Percentiles rank a stretch among this genome's conserved stretches.
phyloP scores from a whole-genome alignment of 2,329 filamentous ascomycete species.

The Elsinoe perseae region DNA sequence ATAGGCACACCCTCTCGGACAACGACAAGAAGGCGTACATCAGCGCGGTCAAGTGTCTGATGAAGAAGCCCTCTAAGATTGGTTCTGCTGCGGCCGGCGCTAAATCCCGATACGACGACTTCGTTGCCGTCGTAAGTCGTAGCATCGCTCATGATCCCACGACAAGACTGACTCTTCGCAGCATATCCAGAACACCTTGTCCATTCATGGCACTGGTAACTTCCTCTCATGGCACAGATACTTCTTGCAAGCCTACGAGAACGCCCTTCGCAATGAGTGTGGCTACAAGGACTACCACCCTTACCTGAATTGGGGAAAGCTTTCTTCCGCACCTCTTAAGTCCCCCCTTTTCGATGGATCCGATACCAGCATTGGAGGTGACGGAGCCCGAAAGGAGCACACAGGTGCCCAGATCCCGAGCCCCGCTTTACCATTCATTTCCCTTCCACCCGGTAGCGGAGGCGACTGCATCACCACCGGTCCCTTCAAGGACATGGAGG shows the following conservation, averaged over 20 bases:
- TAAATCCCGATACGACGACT: slow-evolving; percentile 26
- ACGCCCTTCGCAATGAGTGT: slow-evolving; percentile 36
- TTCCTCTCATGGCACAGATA: slow-evolving; percentile 35
- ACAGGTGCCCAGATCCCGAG: slow-evolving; percentile 30
- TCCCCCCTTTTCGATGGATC: slow-evolving; percentile 52
- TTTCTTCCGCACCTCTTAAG: slow-evolving; percentile 36
- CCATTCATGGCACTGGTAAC: slow-evolving; percentile 23
- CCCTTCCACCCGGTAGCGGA: slow-evolving; percentile 42
- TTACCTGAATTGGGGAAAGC: slow-evolving; percentile 48
- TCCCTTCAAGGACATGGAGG: slow-evolving; percentile 41
- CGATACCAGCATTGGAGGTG: slow-evolving; percentile 35
- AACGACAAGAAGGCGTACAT: slow-evolving; percentile 26
- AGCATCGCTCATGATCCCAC: not conserved
- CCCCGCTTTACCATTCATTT: slow-evolving; percentile 20
- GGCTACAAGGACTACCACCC: slow-evolving; percentile 37
- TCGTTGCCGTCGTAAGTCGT: slow-evolving; percentile 20
- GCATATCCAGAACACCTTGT: slow-evolving; percentile 24
- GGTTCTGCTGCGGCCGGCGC: slow-evolving; percentile 22
- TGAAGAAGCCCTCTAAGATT: slow-evolving; percentile 22
- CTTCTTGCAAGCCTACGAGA: slow-evolving; percentile 37
- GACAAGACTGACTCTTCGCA: not conserved
- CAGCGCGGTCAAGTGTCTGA: slow-evolving; percentile 27
- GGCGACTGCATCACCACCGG: slow-evolving; percentile 47
- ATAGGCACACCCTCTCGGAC: too few relatives aligned
- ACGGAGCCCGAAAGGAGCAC: slow-evolving; percentile 31